Evolutionary conservation across 805 yeast species (phyloP).

Genomic region (Candida parachauliodes): DNA sequence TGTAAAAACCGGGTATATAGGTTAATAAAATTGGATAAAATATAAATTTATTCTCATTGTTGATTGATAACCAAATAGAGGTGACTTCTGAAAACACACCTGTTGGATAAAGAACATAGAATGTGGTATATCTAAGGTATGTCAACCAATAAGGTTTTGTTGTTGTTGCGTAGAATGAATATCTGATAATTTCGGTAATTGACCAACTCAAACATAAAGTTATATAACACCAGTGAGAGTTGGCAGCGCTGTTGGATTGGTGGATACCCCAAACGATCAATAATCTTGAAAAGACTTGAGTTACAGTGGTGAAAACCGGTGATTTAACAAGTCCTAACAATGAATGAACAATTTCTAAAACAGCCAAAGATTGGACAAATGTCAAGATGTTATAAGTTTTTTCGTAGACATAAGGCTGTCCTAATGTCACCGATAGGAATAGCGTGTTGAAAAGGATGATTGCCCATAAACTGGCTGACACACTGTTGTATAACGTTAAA

Average conservation of each 20-base stretch:
- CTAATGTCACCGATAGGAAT: conserved; percentile 34
- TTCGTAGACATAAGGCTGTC: conserved; percentile 65
- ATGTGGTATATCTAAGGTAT: conserved; percentile 78
- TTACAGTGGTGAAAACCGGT: conserved; percentile 75
- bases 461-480: conserved; percentile 42
- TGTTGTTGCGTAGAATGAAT: conserved; percentile 78
- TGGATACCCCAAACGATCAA: conserved; percentile 81
- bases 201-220: conserved; percentile 83
- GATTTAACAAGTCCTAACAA: conserved; percentile 78
- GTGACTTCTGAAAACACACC: conserved; percentile 86
- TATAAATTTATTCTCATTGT: conserved; percentile 60
- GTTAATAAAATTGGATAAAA: conserved; percentile 56
- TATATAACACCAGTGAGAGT: conserved; percentile 54
- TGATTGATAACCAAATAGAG: conserved; percentile 66
- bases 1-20: conserved; percentile 85
- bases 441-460: conserved; percentile 38
- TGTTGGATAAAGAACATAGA: conserved; percentile 78
- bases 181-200: conserved; percentile 88
- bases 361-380: conserved; percentile 71
- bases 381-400: conserved; percentile 58
- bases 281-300: conserved; percentile 85
- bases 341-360: conserved; percentile 78
- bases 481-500: conserved; percentile 21
- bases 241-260: conserved; percentile 65
- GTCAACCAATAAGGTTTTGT: conserved; percentile 55